Evolutionary conservation across 148 eudicot genomes (phyloP).

Genomic region (Dysphania ambrosioides): DNA sequence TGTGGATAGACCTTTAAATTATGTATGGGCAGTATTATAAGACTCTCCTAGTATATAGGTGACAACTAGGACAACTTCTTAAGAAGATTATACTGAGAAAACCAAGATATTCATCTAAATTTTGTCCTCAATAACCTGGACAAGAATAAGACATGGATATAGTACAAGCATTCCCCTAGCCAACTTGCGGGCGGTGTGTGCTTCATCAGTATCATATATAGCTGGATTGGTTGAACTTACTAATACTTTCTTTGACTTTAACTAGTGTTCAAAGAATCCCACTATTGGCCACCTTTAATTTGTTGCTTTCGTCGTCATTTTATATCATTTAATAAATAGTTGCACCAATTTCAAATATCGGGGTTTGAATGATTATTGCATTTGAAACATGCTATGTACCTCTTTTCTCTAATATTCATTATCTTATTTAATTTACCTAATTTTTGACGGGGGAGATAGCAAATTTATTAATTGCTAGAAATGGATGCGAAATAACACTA

Average conservation of each 20-base stretch:
- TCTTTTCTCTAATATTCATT: too few species aligned
- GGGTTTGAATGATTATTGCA: too few species aligned
- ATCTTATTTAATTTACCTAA: too few species aligned
- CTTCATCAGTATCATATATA: neutral
- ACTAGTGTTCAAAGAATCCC: slow-evolving; percentile 15
- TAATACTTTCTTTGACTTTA: slow-evolving; percentile 7
- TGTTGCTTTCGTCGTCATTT: neutral
- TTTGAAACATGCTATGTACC: too few species aligned
- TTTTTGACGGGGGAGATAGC: too few species aligned
- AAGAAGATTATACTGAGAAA: slow-evolving; percentile 1
- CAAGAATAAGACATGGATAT: slow-evolving; percentile 10
- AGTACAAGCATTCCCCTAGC: neutral
- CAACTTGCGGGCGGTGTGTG: slow-evolving; percentile 8
- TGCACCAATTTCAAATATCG: too few species aligned
- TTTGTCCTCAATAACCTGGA: slow-evolving; percentile 4
- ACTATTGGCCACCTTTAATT: slow-evolving; percentile 9
- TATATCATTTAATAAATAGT: too few species aligned
- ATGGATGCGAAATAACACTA: too few species aligned
- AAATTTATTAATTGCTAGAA: too few species aligned
- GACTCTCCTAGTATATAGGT: too few species aligned
- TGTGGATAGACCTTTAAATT: neutral
- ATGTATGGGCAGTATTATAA: neutral
- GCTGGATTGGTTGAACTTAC: slow-evolving; percentile 20
- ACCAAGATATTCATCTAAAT: slow-evolving; percentile 11
- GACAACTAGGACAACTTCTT: neutral